Conservation (phyloP, 805 yeast species). For the Metschnikowia proteae region DNA sequence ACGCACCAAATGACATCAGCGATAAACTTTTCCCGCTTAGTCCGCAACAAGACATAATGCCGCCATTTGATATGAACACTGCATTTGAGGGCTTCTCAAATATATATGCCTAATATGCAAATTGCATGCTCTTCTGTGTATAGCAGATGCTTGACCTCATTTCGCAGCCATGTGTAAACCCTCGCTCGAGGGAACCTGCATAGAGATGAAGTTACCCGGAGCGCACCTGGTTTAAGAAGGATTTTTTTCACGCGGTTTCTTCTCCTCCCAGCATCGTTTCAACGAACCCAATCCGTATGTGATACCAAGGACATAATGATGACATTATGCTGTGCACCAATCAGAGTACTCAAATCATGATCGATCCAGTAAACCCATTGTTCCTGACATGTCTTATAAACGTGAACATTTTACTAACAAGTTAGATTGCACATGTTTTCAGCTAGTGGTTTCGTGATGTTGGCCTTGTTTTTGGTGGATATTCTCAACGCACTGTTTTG, state of each 20-base stretch:
- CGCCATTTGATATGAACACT: constrained; percentile 1
- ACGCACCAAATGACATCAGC: constrained; percentile 1
- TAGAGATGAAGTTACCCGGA: constrained; percentile 9
- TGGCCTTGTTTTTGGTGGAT: too few species aligned
- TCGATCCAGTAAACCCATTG: constrained; percentile 45
- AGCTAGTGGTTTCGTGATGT: too few species aligned
- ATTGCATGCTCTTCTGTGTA: not conserved
- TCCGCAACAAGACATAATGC: constrained; percentile 3
- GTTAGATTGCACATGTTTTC: not conserved
- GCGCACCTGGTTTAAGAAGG: not conserved
- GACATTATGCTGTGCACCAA: constrained; percentile 53
- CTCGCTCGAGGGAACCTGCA: not conserved
- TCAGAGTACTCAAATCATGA: constrained; percentile 46
- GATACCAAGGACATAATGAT: constrained; percentile 25
- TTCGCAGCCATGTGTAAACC: constrained; percentile 2
- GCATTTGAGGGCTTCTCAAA: constrained; percentile 4
- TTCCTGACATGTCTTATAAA: constrained; percentile 32
- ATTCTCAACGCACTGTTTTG: too few species aligned
- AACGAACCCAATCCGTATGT: constrained; percentile 13
- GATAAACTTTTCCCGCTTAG: constrained; percentile 7
- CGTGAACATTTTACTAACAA: constrained; percentile 7
- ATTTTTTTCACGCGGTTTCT: not conserved
- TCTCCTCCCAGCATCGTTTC: not conserved
- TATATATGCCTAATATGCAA: not conserved
- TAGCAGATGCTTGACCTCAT: not conserved